phyloP scores from a whole-genome alignment of 176 grass and related monocot species.

The Oryza nivara region DNA sequence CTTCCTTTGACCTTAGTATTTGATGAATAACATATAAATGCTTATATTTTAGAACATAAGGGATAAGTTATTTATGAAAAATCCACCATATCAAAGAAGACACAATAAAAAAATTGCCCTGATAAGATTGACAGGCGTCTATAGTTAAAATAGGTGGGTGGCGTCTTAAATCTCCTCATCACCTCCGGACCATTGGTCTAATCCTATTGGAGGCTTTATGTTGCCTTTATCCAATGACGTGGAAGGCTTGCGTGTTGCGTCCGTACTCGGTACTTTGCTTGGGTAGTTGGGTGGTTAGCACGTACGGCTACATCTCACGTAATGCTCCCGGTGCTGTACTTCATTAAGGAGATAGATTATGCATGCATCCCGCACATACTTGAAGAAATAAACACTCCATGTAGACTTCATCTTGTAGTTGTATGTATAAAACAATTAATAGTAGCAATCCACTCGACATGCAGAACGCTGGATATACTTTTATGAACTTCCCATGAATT shows the following conservation, averaged over 20 bases:
- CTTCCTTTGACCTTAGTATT: too few species aligned
- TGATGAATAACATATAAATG: too few species aligned
- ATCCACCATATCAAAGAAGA: too few species aligned
- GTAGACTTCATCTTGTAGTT: constrained; percentile 25
- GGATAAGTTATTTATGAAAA: too few species aligned
- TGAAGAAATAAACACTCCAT: background rate
- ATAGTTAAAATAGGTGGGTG: background rate
- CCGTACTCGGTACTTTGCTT: constrained; percentile 18
- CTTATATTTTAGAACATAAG: too few species aligned
- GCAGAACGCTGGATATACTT: constrained; percentile 38
- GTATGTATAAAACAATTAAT: constrained; percentile 12
- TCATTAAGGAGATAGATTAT: constrained; percentile 3
- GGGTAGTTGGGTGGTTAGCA: background rate
- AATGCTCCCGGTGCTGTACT: constrained; percentile 11
- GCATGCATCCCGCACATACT: constrained; percentile 24
- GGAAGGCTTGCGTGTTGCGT: background rate
- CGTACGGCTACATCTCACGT: background rate
- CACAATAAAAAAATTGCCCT: too few species aligned
- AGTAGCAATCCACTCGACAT: constrained; percentile 38
- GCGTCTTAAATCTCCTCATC: background rate
- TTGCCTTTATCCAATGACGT: background rate
- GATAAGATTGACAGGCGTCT: too few species aligned
- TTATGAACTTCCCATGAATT: background rate
- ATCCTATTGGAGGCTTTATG: background rate
- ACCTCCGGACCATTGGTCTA: background rate